A percentile compares a stretch with the other conserved stretches of the same genome.
Conservation (phyloP, 768 basidiomycete genomes). For the Rossbeevera mucosa region DNA sequence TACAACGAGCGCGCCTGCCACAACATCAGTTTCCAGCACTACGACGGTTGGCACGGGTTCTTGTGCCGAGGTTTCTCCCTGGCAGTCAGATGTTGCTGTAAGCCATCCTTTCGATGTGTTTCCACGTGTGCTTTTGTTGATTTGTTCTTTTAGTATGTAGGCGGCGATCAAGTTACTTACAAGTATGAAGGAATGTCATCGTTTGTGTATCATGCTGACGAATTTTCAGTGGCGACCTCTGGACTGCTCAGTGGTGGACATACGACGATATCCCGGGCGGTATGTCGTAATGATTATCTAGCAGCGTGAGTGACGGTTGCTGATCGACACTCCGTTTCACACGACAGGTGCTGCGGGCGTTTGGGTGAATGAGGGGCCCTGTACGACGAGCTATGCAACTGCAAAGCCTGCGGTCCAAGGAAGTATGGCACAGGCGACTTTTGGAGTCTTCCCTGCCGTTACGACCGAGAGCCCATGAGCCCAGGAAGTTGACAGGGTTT, state of each 20-base stretch:
- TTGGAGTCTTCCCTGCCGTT: constrained; percentile 1
- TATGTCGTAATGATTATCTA: constrained; percentile 7
- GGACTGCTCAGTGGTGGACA: constrained; percentile 49
- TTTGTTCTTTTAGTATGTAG: constrained; percentile 35
- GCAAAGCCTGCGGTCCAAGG: not conserved
- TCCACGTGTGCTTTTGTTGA: not conserved
- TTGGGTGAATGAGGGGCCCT: constrained; percentile 14
- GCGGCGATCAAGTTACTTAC: constrained; percentile 42
- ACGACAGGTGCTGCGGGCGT: constrained; percentile 14
- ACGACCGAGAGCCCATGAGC: not conserved
- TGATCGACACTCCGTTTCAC: not conserved
- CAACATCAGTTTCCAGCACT: constrained; percentile 3
- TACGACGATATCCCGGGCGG: constrained; percentile 36
- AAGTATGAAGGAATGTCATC: constrained; percentile 27
- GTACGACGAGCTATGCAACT: constrained; percentile 7
- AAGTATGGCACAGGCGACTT: not conserved
- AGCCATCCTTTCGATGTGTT: constrained; percentile 9
- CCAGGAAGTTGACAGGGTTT: not conserved
- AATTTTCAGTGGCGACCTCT: constrained; percentile 40
- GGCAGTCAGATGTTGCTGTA: constrained; percentile 39
- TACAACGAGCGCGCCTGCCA: constrained; percentile 5
- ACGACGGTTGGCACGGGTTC: constrained; percentile 19
- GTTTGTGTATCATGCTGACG: not conserved
- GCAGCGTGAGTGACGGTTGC: too few relatives aligned
- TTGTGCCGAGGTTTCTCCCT: constrained; percentile 42